Evolutionary conservation across 2,329 filamentous ascomycete genomes (phyloP).

Genomic region (Ophiocordyceps camponoti-rufipedis): DNA sequence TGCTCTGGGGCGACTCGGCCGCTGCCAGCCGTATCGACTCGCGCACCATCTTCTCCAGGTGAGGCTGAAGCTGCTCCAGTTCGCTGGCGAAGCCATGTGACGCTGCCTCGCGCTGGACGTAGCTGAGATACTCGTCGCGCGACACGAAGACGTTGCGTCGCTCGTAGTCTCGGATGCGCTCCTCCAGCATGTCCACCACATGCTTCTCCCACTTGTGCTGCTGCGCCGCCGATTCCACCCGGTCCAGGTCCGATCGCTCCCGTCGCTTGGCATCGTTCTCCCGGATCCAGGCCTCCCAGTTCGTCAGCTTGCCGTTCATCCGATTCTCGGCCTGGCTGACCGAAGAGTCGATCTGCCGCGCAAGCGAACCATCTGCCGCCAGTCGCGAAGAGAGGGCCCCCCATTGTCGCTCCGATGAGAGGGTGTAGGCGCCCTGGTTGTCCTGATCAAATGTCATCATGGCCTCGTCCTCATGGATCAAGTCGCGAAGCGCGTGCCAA

Average conservation of each 20-base stretch:
- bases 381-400: constrained; percentile 20
- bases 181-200: constrained; percentile 18
- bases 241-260: constrained; percentile 12
- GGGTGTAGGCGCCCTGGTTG: too few species aligned
- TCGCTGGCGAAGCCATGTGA: constrained; percentile 20
- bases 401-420: constrained; percentile 28
- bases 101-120: constrained; percentile 20
- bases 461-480: constrained; percentile 28
- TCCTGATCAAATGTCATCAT: constrained; percentile 24
- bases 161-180: constrained; percentile 15
- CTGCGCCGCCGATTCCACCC: constrained; percentile 15
- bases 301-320: constrained; percentile 14
- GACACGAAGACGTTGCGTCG: constrained; percentile 21
- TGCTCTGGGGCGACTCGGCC: constrained; percentile 9
- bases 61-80: constrained; percentile 17
- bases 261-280: constrained; percentile 26
- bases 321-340: constrained; percentile 9
- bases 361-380: constrained; percentile 3
- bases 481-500: constrained; percentile 42
- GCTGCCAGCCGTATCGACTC: constrained; percentile 12
- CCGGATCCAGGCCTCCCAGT: constrained; percentile 34
- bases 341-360: constrained; percentile 9
- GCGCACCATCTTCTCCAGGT: constrained; percentile 14
- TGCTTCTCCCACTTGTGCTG: constrained; percentile 15
- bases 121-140: constrained; percentile 28